phyloP scores from a whole-genome alignment of 768 basidiomycete genomes.

The Epithele typhae region DNA sequence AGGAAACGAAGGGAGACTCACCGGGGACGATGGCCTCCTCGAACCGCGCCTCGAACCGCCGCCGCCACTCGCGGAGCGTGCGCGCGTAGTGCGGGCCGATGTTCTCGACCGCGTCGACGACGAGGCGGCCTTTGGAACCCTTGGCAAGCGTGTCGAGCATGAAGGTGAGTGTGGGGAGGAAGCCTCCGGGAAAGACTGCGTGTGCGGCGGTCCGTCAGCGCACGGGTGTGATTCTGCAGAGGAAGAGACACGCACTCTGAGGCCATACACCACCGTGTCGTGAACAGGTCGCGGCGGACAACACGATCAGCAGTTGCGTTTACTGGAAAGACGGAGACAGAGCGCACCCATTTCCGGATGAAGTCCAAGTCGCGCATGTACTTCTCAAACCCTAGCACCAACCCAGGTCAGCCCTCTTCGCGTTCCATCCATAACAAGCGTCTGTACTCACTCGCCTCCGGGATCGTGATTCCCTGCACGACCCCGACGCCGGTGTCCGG shows the following conservation, averaged over 20 bases:
- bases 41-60: constrained; percentile 55
- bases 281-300: no score
- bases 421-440: no score
- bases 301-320: no score
- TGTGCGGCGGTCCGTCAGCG: no score
- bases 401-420: no score
- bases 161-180: constrained; percentile 60
- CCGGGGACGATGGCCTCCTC: constrained; percentile 52
- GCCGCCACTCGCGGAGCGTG: constrained; percentile 75
- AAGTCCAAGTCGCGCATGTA: constrained; percentile 65
- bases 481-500: constrained; percentile 54
- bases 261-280: no score
- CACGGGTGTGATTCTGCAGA: no score
- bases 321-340: no score
- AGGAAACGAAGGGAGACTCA: constrained; percentile 1
- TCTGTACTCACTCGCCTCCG: constrained; percentile 55
- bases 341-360: constrained; percentile 69
- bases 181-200: constrained; percentile 66
- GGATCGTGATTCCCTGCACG: constrained; percentile 73
- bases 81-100: constrained; percentile 76
- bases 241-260: no score
- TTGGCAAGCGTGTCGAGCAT: constrained; percentile 45
- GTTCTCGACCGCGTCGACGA: constrained; percentile 64
- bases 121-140: constrained; percentile 50
- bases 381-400: constrained; percentile 42